These are phyloP conservation scores for Lachnellula cervina DNA, from an alignment of 2,329 filamentous ascomycete genomes.

Conservation along the genomic window DNA sequence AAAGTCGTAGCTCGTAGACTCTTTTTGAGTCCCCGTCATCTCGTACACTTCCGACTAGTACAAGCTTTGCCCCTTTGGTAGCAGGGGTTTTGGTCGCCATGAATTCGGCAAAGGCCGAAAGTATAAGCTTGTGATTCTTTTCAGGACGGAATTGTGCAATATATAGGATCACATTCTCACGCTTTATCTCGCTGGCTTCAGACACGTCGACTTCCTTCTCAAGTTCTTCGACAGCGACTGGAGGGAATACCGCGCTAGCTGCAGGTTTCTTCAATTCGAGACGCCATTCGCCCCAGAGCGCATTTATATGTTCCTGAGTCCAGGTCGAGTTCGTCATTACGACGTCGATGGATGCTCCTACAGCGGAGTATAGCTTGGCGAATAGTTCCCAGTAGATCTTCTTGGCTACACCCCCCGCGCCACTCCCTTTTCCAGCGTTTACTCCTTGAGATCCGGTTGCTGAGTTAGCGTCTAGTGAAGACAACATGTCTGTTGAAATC, in stretches of 20 bases:
- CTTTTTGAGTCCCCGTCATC: constrained; percentile 74
- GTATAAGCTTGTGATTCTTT: constrained; percentile 87
- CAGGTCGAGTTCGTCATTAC: constrained; percentile 98
- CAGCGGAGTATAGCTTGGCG: constrained; percentile 73
- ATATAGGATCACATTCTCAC: constrained; percentile 75
- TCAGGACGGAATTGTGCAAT: constrained; percentile 97
- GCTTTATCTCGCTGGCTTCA: constrained; percentile 59
- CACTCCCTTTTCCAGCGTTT: constrained; percentile 77
- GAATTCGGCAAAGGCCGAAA: constrained; percentile 79
- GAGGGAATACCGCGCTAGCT: constrained; percentile 79
- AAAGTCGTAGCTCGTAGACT: constrained; percentile 81
- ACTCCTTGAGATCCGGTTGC: constrained; percentile 61
- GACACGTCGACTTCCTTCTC: constrained; percentile 69
- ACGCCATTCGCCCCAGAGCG: constrained; percentile 67
- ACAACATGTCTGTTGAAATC: constrained; percentile 96
- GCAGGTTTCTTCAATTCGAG: constrained; percentile 39
- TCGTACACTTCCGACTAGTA: constrained; percentile 89
- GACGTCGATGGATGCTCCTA: constrained; percentile 79
- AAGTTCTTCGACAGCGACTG: constrained; percentile 83
- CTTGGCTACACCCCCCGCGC: constrained; percentile 67
- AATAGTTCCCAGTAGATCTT: constrained; percentile 83
- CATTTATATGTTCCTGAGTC: constrained; percentile 80
- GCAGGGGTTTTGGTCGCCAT: constrained; percentile 51
- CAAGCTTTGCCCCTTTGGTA: constrained; percentile 57
- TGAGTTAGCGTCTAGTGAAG: constrained; percentile 64